phyloP scores from a whole-genome alignment of 75 land plant genomes.

The Sequoiadendron giganteum region DNA sequence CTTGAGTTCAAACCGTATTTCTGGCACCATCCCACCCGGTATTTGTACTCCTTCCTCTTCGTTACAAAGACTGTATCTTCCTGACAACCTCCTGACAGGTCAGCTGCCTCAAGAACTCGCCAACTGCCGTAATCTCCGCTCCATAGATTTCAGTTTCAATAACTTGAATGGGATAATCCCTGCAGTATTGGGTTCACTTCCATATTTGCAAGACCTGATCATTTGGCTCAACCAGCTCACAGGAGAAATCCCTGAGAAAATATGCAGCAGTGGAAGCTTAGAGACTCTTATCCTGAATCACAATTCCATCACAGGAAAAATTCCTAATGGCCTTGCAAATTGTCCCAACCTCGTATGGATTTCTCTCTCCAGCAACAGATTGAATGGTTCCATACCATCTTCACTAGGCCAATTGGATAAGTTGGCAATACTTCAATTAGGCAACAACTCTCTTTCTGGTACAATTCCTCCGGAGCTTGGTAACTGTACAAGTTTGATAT shows the following conservation, averaged over 20 bases:
- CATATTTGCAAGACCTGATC: conserved; percentile 53
- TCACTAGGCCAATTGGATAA: conserved; percentile 49
- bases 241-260: conserved; percentile 67
- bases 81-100: conserved; percentile 60
- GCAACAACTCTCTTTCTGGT: conserved; percentile 67
- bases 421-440: conserved; percentile 68
- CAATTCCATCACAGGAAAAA: conserved; percentile 57
- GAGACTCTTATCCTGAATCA: conserved; percentile 72
- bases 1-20: conserved; percentile 52
- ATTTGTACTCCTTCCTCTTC: conserved; percentile 35
- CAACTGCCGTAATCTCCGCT: conserved; percentile 37
- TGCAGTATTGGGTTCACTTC: conserved; percentile 35
- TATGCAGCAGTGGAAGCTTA: conserved; percentile 46
- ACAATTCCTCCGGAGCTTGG: conserved; percentile 68
- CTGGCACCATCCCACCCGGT: conserved; percentile 54
- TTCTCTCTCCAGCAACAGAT: conserved; percentile 69
- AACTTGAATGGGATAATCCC: conserved; percentile 47
- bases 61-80: conserved; percentile 39
- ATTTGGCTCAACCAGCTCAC: conserved; percentile 70
- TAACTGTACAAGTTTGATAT: conserved; percentile 52
- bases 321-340: conserved; percentile 50
- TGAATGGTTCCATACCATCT: conserved; percentile 68
- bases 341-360: conserved; percentile 54
- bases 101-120: conserved; percentile 49
- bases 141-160: conserved; percentile 67